These are phyloP conservation scores for Termitomyces sp. DNA, from an alignment of 768 basidiomycete species.

Conservation along the genomic window DNA sequence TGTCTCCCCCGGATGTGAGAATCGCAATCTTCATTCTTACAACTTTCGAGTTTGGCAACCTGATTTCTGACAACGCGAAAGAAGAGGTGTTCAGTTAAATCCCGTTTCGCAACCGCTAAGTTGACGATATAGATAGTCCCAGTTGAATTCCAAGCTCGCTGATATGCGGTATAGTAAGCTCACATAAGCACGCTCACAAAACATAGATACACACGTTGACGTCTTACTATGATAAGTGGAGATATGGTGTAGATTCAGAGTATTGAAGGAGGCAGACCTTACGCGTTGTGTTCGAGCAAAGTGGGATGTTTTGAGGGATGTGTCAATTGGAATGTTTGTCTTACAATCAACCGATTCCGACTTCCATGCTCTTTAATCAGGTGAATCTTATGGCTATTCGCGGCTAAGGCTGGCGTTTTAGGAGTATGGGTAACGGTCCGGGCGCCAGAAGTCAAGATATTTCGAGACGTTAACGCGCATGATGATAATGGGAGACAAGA, in stretches of 20 bases:
- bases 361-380: background rate
- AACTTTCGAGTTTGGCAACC: background rate
- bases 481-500: too few species aligned
- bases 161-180: background rate
- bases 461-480: too few species aligned
- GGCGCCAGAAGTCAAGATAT: too few species aligned
- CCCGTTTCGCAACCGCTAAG: background rate
- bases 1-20: slow-evolving; percentile 95
- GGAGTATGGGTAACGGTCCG: too few species aligned
- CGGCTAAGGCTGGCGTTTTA: background rate
- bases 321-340: background rate
- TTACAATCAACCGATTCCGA: background rate
- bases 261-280: background rate
- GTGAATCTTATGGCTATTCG: background rate
- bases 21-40: slow-evolving; percentile 82
- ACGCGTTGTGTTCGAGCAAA: background rate
- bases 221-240: background rate
- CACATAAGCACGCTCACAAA: background rate
- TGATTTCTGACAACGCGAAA: background rate
- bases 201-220: background rate
- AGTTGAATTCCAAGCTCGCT: too few species aligned
- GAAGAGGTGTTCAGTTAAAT: background rate
- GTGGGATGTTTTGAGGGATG: background rate
- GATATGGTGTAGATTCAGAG: too few species aligned
- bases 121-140: background rate